Evolutionary conservation across 1,139 yeast species (phyloP), one percentile per base, ranked within the genome.

Genomic region (Suhomyces taliae): DNA sequence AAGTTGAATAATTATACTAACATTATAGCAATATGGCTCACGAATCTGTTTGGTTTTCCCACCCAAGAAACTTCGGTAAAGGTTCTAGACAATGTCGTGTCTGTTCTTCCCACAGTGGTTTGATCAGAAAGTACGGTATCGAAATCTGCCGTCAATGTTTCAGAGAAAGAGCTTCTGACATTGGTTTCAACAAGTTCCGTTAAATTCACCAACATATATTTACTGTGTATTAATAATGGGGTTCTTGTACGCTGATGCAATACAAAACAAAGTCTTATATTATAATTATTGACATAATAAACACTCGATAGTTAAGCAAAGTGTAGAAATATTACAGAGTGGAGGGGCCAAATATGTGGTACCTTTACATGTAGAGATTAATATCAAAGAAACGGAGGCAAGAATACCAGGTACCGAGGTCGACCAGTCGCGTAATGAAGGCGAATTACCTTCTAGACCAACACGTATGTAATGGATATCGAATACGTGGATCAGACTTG

Each of bases 41-140:
- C 97, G 97, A 90, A 87, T 87, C 90, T 90, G 97, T 93, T 85
- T 95, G 99, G 99, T 93, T 80, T 87, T 91, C 98, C 79, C 99
- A 93, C 96, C 99, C 99, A 85, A 90, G 98, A 89, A 91, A 87
- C 81, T 91, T 85, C 90, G 99, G 99, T 81, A 95, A 95, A 90
- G 99, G 99, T 82, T 89, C 98, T 72, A 96, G 99, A 85, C 95
- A 87, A 82, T 91, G 98, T 85, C 95, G 99, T 81, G 91, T 91
- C 82, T 91, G 98, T 78, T 85, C 96, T 67, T 88, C 97, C 79
- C 97, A 93, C 93, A 79, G 90, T 69, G 99, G 99, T 85, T 90
- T 95, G 78, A 90, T 95, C 86, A 91, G 99, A 89, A 95, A 95
- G 86, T 95, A 95, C 95, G 99, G 96, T 74, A 83, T 95, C 74